Evolutionary conservation across 2,329 filamentous ascomycete genomes (phyloP).

Genomic region (Drechslerella dactyloides): DNA sequence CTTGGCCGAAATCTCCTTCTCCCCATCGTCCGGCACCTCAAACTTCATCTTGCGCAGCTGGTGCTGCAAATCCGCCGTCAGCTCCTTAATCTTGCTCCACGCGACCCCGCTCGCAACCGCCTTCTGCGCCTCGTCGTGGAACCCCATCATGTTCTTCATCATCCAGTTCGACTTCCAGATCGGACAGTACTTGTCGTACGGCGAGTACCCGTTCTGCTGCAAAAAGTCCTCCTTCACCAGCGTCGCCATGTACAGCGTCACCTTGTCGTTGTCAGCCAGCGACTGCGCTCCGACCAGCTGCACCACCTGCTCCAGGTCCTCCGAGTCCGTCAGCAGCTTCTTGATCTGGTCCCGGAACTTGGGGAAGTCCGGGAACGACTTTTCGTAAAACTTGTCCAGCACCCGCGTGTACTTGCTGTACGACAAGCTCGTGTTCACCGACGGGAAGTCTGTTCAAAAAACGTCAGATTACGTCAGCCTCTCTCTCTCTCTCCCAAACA

Average conservation of each 20-base stretch:
- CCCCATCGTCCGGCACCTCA: slow-evolving; percentile 79
- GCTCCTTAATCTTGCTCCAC: slow-evolving; percentile 92
- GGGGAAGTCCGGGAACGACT: slow-evolving; percentile 92
- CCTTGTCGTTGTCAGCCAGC: slow-evolving; percentile 95
- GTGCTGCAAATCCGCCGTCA: slow-evolving; percentile 83
- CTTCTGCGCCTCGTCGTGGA: slow-evolving; percentile 97
- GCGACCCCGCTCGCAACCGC: slow-evolving; percentile 85
- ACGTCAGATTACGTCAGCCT: neutral
- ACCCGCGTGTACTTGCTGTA: slow-evolving; percentile 95
- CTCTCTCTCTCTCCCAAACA: neutral
- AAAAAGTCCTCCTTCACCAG: slow-evolving; percentile 98
- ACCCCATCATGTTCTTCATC: slow-evolving; percentile 99
- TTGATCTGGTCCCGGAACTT: slow-evolving; percentile 89
- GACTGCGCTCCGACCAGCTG: slow-evolving; percentile 98
- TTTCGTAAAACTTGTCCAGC: slow-evolving; percentile 92
- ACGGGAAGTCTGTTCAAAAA: slow-evolving; percentile 76
- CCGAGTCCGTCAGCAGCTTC: slow-evolving; percentile 90
- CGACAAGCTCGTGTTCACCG: slow-evolving; percentile 90
- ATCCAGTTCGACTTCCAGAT: slow-evolving; percentile 99
- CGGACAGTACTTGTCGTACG: slow-evolving; percentile 99
- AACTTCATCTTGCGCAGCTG: slow-evolving; percentile 94
- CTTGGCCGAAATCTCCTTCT: slow-evolving; percentile 72
- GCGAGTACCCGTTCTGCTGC: slow-evolving; percentile 98
- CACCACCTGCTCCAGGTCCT: slow-evolving; percentile 97
- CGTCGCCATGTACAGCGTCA: slow-evolving; percentile 88